phyloP scores from a whole-genome alignment of 495 filamentous ascomycete genomes.

The Penicillium malachiteum region DNA sequence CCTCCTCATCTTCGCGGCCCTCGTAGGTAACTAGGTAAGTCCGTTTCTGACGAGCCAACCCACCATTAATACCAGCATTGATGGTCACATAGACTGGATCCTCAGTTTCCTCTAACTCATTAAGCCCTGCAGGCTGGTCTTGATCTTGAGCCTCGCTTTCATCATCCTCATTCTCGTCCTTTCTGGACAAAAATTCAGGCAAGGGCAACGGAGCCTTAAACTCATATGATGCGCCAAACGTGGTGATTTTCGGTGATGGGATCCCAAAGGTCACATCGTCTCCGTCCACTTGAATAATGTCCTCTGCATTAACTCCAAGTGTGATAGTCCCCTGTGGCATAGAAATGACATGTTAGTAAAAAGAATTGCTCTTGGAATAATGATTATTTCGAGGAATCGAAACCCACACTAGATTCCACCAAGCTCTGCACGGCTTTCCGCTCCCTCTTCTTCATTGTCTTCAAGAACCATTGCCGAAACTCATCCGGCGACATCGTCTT shows the following conservation, averaged over 20 bases:
- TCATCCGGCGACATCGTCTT: constrained; percentile 45
- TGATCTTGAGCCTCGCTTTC: constrained; percentile 16
- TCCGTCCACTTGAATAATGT: constrained; percentile 33
- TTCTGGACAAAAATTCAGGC: constrained; percentile 17
- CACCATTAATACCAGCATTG: constrained; percentile 32
- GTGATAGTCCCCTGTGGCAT: constrained; percentile 31
- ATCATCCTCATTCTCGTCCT: constrained; percentile 19
- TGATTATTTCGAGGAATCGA: background rate
- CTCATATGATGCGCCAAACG: constrained; percentile 32
- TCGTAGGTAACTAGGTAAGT: constrained; percentile 19
- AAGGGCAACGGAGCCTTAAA: constrained; percentile 38
- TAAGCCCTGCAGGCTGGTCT: background rate
- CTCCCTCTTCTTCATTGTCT: constrained; percentile 45
- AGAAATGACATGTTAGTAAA: constrained; percentile 9
- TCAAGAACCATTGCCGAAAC: constrained; percentile 52
- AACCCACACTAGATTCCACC: constrained; percentile 44
- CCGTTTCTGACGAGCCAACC: constrained; percentile 23
- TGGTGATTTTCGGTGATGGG: constrained; percentile 21
- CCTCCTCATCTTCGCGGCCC: constrained; percentile 27
- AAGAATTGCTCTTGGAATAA: background rate
- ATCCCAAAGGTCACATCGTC: constrained; percentile 34
- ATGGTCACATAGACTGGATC: constrained; percentile 30
- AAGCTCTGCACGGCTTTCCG: constrained; percentile 40
- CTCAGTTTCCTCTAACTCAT: constrained; percentile 11
- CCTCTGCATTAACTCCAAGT: constrained; percentile 42